A percentile compares a stretch with the other conserved stretches of the same genome.
Evolutionary conservation across 2,329 filamentous ascomycete species (phyloP).

Genomic region (Podosphaera fusca): DNA sequence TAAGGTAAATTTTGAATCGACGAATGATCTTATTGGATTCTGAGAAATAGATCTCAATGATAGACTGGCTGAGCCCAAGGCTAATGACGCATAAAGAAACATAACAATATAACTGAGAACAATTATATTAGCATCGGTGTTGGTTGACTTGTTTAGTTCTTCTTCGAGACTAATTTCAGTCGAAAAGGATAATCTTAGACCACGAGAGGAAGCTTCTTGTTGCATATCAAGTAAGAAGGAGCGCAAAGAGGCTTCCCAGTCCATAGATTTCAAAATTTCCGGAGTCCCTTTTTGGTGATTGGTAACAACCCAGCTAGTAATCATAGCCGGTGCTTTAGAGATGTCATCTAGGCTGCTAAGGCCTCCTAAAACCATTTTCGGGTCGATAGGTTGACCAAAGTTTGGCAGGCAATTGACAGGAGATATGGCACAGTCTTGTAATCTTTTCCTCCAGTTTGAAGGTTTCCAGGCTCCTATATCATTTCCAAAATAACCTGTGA

Average conservation of each 20-base stretch:
- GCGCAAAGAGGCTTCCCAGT: slow-evolving; percentile 70
- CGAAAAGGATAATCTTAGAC: slow-evolving; percentile 75
- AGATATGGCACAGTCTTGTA: slow-evolving; percentile 51
- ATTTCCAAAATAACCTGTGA: slow-evolving; percentile 71
- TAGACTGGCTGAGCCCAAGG: slow-evolving; percentile 69
- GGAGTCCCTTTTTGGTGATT: slow-evolving; percentile 57
- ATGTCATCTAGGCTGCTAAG: slow-evolving; percentile 45
- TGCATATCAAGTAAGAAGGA: slow-evolving; percentile 54
- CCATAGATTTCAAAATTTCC: slow-evolving; percentile 51
- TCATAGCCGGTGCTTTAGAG: slow-evolving; percentile 53
- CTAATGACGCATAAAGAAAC: slow-evolving; percentile 91
- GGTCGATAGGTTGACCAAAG: slow-evolving; percentile 73
- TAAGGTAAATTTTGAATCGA: slow-evolving; percentile 90
- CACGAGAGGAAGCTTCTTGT: slow-evolving; percentile 51
- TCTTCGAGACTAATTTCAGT: slow-evolving; percentile 89
- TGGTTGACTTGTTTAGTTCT: slow-evolving; percentile 92
- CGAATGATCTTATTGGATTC: slow-evolving; percentile 64
- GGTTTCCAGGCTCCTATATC: slow-evolving; percentile 37
- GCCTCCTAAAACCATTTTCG: slow-evolving; percentile 67
- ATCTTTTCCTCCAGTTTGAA: slow-evolving; percentile 44
- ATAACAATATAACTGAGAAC: slow-evolving; percentile 95
- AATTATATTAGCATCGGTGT: slow-evolving; percentile 93
- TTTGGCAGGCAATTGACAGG: slow-evolving; percentile 71
- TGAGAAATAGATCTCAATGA: slow-evolving; percentile 53
- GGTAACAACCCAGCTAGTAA: slow-evolving; percentile 85